phyloP scores from a whole-genome alignment of 352 stramenopile genomes.

The Globisporangium middletonii region DNA sequence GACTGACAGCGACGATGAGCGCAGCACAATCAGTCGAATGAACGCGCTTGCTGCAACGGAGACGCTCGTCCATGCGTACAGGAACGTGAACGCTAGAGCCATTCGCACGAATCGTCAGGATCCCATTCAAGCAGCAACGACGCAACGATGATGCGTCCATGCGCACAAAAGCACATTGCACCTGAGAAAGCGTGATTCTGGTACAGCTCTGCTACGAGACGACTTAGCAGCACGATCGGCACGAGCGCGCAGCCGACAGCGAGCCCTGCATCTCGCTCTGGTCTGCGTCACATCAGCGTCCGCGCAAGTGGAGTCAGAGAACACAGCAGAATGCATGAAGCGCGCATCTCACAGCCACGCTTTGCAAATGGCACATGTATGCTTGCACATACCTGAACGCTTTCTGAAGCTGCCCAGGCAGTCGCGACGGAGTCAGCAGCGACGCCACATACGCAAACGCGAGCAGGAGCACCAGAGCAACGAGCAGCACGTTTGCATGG shows the following conservation, averaged over 20 bases:
- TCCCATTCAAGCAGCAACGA: not conserved
- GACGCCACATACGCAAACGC: not conserved
- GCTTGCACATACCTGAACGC: conserved; percentile 8
- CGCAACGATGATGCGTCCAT: not conserved
- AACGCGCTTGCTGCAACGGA: conserved; percentile 40
- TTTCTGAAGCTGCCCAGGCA: conserved; percentile 4
- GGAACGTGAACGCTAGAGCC: conserved; percentile 27
- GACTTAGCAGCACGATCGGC: conserved; percentile 53
- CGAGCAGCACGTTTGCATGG: not conserved
- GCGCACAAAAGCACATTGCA: not conserved
- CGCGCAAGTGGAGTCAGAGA: not conserved
- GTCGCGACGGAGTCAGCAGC: not conserved
- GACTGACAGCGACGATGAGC: conserved; percentile 26
- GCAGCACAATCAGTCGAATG: conserved; percentile 36
- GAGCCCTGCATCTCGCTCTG: conserved; percentile 49
- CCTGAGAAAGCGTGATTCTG: conserved; percentile 19
- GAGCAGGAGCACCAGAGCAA: conserved; percentile 4
- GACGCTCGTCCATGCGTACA: conserved; percentile 52
- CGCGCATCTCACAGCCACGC: not conserved
- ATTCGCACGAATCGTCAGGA: no score
- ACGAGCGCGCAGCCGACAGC: conserved; percentile 52
- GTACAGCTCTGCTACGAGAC: conserved; percentile 35
- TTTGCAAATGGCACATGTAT: not conserved
- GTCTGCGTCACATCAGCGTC: conserved; percentile 18
- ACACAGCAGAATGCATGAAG: not conserved